Conservation (phyloP, 495 filamentous ascomycete species). For the Neurospora hispaniola region DNA sequence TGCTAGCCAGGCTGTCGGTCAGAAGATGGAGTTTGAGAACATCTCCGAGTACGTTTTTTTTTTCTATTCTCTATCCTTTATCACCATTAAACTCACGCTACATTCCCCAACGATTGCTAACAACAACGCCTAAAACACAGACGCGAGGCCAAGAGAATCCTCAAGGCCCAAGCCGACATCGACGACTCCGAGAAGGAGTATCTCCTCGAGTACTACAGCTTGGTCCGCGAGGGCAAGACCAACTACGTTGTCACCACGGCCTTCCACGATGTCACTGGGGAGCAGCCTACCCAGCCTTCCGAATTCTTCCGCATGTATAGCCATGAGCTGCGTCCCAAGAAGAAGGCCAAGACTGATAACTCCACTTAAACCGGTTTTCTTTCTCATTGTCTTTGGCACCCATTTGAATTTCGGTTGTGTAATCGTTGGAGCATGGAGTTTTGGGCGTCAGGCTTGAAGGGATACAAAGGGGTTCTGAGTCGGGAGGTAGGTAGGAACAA, state of each 20-base stretch:
- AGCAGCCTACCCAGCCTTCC: slow-evolving; percentile 35
- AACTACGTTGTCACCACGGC: slow-evolving; percentile 49
- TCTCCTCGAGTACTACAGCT: slow-evolving; percentile 47
- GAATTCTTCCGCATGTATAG: slow-evolving; percentile 45
- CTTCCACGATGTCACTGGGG: slow-evolving; percentile 44
- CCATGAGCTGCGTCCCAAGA: slow-evolving; percentile 35
- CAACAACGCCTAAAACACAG: slow-evolving; percentile 13
- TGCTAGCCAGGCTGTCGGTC: slow-evolving; percentile 38
- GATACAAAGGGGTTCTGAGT: not conserved
- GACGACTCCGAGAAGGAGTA: slow-evolving; percentile 43
- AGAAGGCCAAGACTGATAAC: slow-evolving; percentile 20
- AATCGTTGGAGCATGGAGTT: not conserved
- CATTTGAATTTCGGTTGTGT: not conserved
- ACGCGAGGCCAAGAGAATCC: slow-evolving; percentile 36
- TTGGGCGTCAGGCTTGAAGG: not conserved
- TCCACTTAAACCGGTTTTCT: not conserved
- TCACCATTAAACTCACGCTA: too few relatives aligned
- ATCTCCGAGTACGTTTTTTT: slow-evolving; percentile 34
- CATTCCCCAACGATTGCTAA: too few relatives aligned
- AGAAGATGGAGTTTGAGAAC: slow-evolving; percentile 41
- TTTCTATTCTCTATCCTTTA: too few relatives aligned
- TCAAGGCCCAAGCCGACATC: slow-evolving; percentile 29
- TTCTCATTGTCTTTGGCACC: too few relatives aligned
- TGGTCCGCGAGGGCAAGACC: slow-evolving; percentile 49
- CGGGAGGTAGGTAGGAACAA: too few relatives aligned